Evolutionary conservation across 2,329 filamentous ascomycete species (phyloP).

Genomic region (Trichoderma harzianum): DNA sequence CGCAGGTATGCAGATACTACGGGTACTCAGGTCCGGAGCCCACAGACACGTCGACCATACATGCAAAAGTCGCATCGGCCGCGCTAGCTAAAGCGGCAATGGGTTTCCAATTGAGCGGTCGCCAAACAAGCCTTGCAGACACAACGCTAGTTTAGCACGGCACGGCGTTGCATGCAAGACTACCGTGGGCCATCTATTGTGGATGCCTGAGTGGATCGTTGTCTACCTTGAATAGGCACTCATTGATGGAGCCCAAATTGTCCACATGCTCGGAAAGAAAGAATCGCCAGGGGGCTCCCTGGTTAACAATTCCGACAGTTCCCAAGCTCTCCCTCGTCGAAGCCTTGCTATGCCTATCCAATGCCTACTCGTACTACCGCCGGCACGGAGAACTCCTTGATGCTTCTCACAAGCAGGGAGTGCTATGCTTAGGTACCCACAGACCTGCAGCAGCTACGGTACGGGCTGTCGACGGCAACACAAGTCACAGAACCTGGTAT

Average conservation of each 20-base stretch:
- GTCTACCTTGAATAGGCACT: constrained; percentile 14
- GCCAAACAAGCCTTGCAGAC: constrained; percentile 14
- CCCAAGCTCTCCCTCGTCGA: not conserved
- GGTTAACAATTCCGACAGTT: not conserved
- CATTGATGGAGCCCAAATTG: constrained; percentile 16
- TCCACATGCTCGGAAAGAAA: constrained; percentile 19
- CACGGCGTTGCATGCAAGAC: constrained; percentile 17
- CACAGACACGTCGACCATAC: constrained; percentile 20
- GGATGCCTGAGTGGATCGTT: constrained; percentile 15
- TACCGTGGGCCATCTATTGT: constrained; percentile 17
- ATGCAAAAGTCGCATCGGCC: constrained; percentile 18
- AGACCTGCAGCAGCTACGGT: not conserved
- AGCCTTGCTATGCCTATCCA: not conserved
- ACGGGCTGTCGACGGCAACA: not conserved
- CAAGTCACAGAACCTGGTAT: not conserved
- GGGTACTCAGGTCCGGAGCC: constrained; percentile 9
- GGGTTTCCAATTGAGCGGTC: constrained; percentile 23
- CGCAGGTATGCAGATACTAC: constrained; percentile 9
- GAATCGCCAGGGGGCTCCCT: constrained; percentile 3
- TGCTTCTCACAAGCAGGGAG: not conserved
- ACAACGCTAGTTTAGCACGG: constrained; percentile 12
- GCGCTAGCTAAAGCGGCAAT: constrained; percentile 20
- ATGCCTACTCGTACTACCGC: not conserved
- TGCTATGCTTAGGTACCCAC: not conserved
- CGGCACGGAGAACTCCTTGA: not conserved